Evolutionary conservation across 148 eudicot genomes (phyloP).

Genomic region (Camellia sinensis): DNA sequence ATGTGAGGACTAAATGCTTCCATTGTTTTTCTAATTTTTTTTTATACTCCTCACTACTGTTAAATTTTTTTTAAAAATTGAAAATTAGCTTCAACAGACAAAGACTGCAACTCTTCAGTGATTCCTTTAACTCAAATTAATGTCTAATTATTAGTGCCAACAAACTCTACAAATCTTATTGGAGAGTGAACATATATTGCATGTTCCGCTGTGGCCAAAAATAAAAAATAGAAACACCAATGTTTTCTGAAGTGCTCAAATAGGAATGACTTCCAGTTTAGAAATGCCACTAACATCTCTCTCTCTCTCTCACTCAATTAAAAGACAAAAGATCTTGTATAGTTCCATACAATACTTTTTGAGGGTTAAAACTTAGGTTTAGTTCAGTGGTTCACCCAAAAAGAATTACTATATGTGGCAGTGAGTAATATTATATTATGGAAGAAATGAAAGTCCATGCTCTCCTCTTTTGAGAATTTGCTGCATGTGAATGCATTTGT

Average conservation of each 20-base stretch:
- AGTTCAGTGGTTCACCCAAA: neutral
- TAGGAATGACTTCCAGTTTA: neutral
- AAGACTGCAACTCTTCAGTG: neutral
- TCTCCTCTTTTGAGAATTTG: neutral
- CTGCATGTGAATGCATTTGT: constrained; percentile 2
- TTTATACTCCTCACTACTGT: neutral
- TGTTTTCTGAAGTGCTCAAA: neutral
- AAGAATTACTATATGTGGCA: neutral
- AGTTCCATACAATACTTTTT: neutral
- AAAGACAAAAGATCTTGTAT: neutral
- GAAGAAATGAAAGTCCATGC: neutral
- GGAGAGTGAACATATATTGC: neutral
- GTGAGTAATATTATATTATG: neutral
- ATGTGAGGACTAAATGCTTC: neutral
- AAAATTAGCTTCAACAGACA: neutral
- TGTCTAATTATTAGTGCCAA: neutral
- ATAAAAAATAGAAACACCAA: no score
- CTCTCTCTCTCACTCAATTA: neutral
- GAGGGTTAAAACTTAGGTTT: neutral
- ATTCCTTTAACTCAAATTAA: neutral
- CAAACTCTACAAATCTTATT: neutral
- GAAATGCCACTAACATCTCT: neutral
- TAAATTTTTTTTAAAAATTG: neutral
- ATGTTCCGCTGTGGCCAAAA: neutral
- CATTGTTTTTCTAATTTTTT: neutral